These are phyloP conservation scores for Monilinia vaccinii-corymbosi DNA, from an alignment of 2,329 filamentous ascomycete species.

Conservation along the genomic window DNA sequence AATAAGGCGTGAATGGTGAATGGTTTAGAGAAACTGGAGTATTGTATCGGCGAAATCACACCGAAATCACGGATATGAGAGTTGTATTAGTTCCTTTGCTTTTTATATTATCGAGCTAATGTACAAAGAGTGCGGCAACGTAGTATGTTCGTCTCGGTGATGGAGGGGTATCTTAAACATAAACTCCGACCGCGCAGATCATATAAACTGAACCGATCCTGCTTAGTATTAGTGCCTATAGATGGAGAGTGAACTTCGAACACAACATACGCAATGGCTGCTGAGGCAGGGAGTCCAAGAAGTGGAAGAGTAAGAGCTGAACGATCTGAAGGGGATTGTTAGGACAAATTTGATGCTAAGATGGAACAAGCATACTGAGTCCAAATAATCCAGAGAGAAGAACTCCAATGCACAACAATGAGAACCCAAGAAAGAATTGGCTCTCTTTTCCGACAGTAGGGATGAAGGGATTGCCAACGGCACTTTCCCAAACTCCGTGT, in stretches of 20 bases:
- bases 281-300: conserved; percentile 76
- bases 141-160: conserved; percentile 18
- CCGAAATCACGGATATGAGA: conserved; percentile 15
- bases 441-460: conserved; percentile 71
- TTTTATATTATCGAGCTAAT: conserved; percentile 27
- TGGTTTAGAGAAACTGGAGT: not conserved
- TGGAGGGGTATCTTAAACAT: conserved; percentile 53
- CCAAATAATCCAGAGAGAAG: conserved; percentile 71
- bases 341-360: not conserved
- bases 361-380: conserved; percentile 55
- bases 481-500: conserved; percentile 88
- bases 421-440: conserved; percentile 76
- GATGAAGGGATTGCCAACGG: conserved; percentile 75
- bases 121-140: conserved; percentile 24
- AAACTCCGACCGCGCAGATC: conserved; percentile 98
- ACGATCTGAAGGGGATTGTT: conserved; percentile 51
- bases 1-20: not conserved
- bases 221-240: conserved; percentile 14
- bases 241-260: not conserved
- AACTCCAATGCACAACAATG: conserved; percentile 63
- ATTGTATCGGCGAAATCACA: conserved; percentile 13
- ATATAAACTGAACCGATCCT: conserved; percentile 95
- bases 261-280: conserved; percentile 73
- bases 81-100: conserved; percentile 20
- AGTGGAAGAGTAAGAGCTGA: conserved; percentile 67